phyloP scores from a whole-genome alignment of 805 yeast genomes.

The Candida cerambycidarum region DNA sequence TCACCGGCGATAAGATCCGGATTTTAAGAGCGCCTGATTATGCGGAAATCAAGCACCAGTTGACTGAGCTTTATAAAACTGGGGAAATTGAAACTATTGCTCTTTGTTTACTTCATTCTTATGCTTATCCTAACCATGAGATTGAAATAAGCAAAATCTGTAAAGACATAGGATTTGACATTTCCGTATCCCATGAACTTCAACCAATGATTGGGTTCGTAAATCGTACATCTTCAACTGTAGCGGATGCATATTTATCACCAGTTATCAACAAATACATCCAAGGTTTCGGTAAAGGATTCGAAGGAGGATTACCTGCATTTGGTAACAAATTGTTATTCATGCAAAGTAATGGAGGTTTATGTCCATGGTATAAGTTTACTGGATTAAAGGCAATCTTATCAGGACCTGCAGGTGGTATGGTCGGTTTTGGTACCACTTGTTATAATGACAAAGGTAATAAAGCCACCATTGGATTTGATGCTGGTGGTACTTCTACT shows the following conservation, averaged over 20 bases:
- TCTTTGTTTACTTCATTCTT: conserved; percentile 40
- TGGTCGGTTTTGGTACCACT: conserved; percentile 87
- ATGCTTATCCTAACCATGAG: conserved; percentile 42
- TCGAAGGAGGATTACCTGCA: conserved; percentile 38
- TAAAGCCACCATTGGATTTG: conserved; percentile 39
- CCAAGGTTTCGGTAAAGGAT: conserved; percentile 38
- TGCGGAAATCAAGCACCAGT: conserved; percentile 20
- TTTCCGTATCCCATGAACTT: conserved; percentile 39
- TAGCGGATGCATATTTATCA: conserved; percentile 44
- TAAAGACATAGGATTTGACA: conserved; percentile 35
- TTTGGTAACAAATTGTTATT: conserved; percentile 64
- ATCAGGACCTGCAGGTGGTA: conserved; percentile 98
- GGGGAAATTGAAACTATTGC: conserved; percentile 32
- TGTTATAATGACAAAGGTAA: conserved; percentile 48
- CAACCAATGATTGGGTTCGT: conserved; percentile 48
- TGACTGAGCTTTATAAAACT: conserved; percentile 23
- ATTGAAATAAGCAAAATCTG: conserved; percentile 33
- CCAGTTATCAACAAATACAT: conserved; percentile 39
- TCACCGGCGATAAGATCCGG: conserved; percentile 34
- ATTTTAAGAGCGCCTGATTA: conserved; percentile 33
- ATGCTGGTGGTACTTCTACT: conserved; percentile 49
- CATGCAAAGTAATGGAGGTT: conserved; percentile 97
- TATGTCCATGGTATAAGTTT: conserved; percentile 78
- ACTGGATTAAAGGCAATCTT: conserved; percentile 86
- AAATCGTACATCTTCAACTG: conserved; percentile 41